Conservation (phyloP, 352 stramenopile species). For the Phytophthora brassicae region DNA sequence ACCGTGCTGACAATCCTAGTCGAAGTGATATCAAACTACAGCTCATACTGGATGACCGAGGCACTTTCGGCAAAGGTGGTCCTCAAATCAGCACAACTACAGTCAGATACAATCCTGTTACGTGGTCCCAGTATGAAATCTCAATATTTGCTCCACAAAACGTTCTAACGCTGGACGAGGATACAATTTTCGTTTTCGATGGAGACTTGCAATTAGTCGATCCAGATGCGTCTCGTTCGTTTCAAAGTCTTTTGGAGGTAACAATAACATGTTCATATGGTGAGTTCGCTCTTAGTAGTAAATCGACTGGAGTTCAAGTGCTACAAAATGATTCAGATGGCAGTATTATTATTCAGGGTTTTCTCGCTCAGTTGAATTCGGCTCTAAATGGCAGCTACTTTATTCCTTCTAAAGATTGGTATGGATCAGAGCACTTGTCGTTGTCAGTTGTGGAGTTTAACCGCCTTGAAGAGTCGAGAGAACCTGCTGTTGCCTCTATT, state of each 20-base stretch:
- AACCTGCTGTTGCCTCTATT: constrained; percentile 17
- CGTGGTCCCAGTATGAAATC: constrained; percentile 30
- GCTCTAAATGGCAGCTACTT: constrained; percentile 57
- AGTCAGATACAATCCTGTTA: constrained; percentile 35
- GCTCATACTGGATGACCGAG: constrained; percentile 62
- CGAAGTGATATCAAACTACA: constrained; percentile 41
- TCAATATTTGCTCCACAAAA: constrained; percentile 22
- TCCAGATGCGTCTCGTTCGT: constrained; percentile 22
- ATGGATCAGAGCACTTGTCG: constrained; percentile 49
- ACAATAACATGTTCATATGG: constrained; percentile 30
- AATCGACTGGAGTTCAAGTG: constrained; percentile 30
- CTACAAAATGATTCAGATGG: constrained; percentile 26
- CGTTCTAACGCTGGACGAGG: constrained; percentile 44
- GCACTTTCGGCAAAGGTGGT: constrained; percentile 49
- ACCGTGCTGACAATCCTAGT: constrained; percentile 20
- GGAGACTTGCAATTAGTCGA: constrained; percentile 35
- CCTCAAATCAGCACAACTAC: constrained; percentile 42
- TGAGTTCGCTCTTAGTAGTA: constrained; percentile 23
- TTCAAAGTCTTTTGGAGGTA: constrained; percentile 38
- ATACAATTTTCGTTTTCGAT: constrained; percentile 37
- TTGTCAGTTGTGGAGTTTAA: constrained; percentile 34
- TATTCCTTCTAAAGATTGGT: constrained; percentile 53
- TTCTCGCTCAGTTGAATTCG: constrained; percentile 51
- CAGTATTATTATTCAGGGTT: constrained; percentile 41
- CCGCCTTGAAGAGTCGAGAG: constrained; percentile 2